Percentiles rank a stretch among this genome's conserved stretches.
Evolutionary conservation across 1,284 basidiomycete genomes (phyloP).

Genomic region (Quambalaria eucalypti): DNA sequence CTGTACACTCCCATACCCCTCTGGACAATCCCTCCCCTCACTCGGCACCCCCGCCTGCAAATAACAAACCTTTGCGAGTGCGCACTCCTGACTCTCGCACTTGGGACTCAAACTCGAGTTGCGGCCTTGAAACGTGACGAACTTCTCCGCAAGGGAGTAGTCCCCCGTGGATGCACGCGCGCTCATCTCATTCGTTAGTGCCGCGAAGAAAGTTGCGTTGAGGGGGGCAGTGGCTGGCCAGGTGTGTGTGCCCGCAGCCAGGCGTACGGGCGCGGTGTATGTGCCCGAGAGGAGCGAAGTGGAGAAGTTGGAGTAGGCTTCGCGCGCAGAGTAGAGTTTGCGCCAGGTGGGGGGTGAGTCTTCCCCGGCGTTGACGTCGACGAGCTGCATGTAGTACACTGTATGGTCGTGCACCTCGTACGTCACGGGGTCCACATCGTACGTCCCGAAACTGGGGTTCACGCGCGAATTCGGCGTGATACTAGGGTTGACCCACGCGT

Average conservation of each 20-base stretch:
- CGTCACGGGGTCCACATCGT: conserved; percentile 62
- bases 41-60: conserved; percentile 62
- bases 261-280: conserved; percentile 4
- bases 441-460: conserved; percentile 69
- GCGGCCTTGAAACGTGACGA: conserved; percentile 66
- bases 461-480: conserved; percentile 65
- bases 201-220: conserved; percentile 76
- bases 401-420: conserved; percentile 44
- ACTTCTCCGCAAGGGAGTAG: conserved; percentile 60
- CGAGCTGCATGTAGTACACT: conserved; percentile 33
- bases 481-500: conserved; percentile 56
- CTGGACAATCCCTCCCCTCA: conserved; percentile 56
- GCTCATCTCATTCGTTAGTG: conserved; percentile 65
- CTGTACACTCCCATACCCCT: conserved; percentile 64
- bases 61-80: conserved; percentile 65
- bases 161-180: conserved; percentile 47
- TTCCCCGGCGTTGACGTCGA: conserved; percentile 47
- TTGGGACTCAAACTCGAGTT: conserved; percentile 53
- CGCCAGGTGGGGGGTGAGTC: conserved; percentile 59
- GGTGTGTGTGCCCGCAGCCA: not conserved
- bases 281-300: conserved; percentile 7
- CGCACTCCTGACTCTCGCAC: conserved; percentile 58
- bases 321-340: conserved; percentile 65
- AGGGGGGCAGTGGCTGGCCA: conserved; percentile 64
- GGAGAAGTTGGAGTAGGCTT: conserved; percentile 57